These are phyloP conservation scores for Stephania yunnanensis DNA, from an alignment of 164 flowering plant genomes.

Conservation along the genomic window DNA sequence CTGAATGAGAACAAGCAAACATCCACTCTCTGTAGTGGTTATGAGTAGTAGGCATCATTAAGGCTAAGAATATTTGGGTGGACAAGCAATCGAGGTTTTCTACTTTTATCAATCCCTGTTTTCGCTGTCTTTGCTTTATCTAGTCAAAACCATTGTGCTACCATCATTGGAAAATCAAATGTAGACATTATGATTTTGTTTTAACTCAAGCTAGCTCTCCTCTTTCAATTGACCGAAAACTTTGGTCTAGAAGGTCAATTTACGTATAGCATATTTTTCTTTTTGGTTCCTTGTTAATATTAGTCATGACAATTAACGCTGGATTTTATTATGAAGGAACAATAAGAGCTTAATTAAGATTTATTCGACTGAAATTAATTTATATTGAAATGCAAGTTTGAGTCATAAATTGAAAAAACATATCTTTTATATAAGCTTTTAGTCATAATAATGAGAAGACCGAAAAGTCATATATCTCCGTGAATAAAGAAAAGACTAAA, in stretches of 20 bases:
- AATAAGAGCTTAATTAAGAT: no score
- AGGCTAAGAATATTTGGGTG: constrained; percentile 24
- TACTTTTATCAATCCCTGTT: background rate
- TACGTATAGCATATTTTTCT: no score
- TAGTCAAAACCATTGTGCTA: constrained; percentile 30
- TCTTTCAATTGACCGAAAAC: background rate
- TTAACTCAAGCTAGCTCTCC: constrained; percentile 1
- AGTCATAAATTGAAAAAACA: no score
- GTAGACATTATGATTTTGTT: constrained; percentile 6
- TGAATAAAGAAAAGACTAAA: no score
- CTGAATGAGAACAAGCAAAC: constrained; percentile 18
- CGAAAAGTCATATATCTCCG: no score
- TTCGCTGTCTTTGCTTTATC: constrained; percentile 6
- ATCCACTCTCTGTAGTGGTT: constrained; percentile 16
- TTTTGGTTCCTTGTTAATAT: no score
- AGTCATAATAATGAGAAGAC: no score
- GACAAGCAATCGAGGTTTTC: constrained; percentile 27
- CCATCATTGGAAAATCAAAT: constrained; percentile 24
- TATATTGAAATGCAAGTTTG: no score
- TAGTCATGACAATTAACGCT: no score
- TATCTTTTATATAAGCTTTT: no score
- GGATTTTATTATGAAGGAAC: no score
- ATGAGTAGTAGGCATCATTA: constrained; percentile 34
- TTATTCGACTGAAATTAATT: no score
- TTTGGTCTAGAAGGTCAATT: background rate